Conservation (phyloP, 176 grass and related monocot species). For the Triticum urartu region DNA sequence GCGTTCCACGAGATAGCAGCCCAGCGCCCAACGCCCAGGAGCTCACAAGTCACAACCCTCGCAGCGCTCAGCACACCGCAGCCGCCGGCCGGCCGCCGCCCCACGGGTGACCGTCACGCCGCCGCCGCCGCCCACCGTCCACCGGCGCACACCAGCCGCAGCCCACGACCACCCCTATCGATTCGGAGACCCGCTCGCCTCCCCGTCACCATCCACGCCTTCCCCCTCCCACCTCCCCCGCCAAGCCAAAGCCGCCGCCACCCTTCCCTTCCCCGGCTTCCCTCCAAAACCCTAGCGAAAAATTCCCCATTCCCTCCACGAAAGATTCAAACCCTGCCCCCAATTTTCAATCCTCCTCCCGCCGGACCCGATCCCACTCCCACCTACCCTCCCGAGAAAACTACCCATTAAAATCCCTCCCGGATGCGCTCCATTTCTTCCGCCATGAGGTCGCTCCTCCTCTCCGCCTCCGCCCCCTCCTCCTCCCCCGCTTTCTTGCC, state of each 20-base stretch:
- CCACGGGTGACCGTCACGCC: not conserved
- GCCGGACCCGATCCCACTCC: too few species aligned
- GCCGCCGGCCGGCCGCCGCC: too few species aligned
- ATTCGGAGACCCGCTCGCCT: too few species aligned
- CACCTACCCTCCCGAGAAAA: not conserved
- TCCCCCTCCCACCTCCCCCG: not conserved
- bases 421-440: constrained; percentile 58
- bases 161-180: too few species aligned
- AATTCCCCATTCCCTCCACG: not conserved
- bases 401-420: constrained; percentile 12
- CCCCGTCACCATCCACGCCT: too few species aligned
- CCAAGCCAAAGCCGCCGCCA: not conserved
- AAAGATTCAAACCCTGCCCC: not conserved
- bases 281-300: not conserved
- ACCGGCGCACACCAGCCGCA: not conserved
- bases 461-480: not conserved
- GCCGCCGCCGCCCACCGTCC: too few species aligned
- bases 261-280: not conserved
- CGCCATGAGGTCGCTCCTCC: constrained; percentile 64
- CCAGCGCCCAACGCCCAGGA: not conserved
- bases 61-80: too few species aligned
- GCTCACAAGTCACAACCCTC: not conserved
- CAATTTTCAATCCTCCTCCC: not conserved
- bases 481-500: constrained; percentile 22
- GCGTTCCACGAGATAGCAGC: not conserved